Percentiles rank a stretch among this genome's conserved stretches.
phyloP scores from a whole-genome alignment of 2,329 filamentous ascomycete genomes.

The Pseudogymnoascus sp. region DNA sequence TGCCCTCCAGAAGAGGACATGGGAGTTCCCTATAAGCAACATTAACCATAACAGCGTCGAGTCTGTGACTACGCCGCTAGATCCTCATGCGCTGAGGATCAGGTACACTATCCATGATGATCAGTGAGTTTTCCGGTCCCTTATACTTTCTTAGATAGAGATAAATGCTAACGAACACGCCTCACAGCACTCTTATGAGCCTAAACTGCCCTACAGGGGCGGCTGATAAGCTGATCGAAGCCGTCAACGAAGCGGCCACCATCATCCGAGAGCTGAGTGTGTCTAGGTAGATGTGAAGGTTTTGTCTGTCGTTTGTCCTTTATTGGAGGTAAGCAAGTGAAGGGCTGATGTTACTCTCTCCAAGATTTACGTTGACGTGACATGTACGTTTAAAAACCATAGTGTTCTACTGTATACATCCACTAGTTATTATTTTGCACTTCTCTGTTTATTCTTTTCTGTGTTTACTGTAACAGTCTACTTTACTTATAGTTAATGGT shows the following conservation, averaged over 20 bases:
- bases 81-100: slow-evolving; percentile 8
- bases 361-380: not conserved
- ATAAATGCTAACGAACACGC: not conserved
- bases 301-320: not conserved
- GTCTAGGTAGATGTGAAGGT: not conserved
- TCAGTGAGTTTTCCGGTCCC: slow-evolving; percentile 2
- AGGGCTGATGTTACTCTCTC: not conserved
- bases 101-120: slow-evolving; percentile 6
- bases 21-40: not conserved
- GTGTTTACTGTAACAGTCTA: not conserved
- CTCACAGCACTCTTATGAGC: not conserved
- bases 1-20: not conserved
- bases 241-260: not conserved
- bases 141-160: not conserved
- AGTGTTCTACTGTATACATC: too few relatives aligned
- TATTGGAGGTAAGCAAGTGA: not conserved
- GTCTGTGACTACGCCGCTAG: slow-evolving; percentile 8
- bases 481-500: not conserved
- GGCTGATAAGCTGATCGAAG: not conserved
- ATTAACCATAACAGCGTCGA: slow-evolving; percentile 3
- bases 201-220: not conserved
- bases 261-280: not conserved
- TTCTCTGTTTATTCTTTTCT: not conserved
- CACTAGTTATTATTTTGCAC: too few relatives aligned
- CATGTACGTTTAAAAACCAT: not conserved